Conservation (phyloP, 345 rosid genomes). For the Draba incana region DNA sequence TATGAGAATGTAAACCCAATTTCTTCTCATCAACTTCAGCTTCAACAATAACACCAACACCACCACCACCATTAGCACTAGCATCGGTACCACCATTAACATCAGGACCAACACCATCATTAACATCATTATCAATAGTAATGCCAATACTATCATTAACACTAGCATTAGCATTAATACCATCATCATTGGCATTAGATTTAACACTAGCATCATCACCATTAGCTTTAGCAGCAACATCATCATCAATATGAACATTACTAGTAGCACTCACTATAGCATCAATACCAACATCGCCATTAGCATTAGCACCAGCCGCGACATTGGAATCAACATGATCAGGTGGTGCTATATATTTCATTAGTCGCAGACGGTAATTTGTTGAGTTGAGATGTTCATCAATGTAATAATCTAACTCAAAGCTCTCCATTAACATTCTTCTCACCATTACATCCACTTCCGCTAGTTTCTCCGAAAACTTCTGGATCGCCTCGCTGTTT, state of each 20-base stretch:
- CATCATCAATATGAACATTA: background rate
- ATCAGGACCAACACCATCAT: background rate
- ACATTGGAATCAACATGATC: slow-evolving; percentile 25
- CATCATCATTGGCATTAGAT: background rate
- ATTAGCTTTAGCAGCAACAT: slow-evolving; percentile 11
- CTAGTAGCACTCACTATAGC: background rate
- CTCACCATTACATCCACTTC: slow-evolving; percentile 53
- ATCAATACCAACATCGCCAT: background rate
- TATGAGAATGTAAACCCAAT: slow-evolving; percentile 48
- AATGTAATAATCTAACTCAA: slow-evolving; percentile 44
- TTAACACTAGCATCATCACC: background rate
- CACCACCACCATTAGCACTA: background rate
- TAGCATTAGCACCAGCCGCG: background rate
- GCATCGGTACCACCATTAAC: background rate
- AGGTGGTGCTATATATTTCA: slow-evolving; percentile 25
- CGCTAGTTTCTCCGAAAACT: slow-evolving; percentile 33
- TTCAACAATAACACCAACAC: background rate
- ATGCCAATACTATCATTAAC: background rate
- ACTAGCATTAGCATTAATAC: background rate
- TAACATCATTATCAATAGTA: background rate
- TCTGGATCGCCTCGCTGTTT: slow-evolving; percentile 38
- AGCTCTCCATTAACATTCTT: slow-evolving; percentile 60
- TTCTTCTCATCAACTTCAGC: slow-evolving; percentile 36
- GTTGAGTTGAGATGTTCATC: slow-evolving; percentile 43
- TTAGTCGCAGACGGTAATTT: slow-evolving; percentile 30